Base-by-base conservation (phyloP, 2,329 filamentous ascomycete genomes). In the Fusarium secorum region DNA sequence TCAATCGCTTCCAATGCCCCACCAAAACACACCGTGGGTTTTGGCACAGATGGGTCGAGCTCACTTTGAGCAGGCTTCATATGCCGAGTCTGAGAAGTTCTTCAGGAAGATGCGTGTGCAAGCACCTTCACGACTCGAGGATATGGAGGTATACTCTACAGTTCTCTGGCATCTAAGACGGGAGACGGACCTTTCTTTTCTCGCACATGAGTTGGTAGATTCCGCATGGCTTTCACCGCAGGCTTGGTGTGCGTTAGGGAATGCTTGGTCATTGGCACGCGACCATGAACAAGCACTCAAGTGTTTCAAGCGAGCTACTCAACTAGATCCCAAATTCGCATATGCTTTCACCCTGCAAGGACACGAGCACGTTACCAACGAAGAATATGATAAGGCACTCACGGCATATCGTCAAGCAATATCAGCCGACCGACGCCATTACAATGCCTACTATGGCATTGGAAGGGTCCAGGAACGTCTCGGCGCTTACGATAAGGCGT, bases 71-170 rank as follows among this genome's bases (percentile, higher is more conserved):
- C 93, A 95, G 78, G 92, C 92, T 14, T 88, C 91, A 72, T 98
- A 98, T 78, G 84, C 85, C 4, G 93, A 97, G 70, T 94, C 96
- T 6, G 95, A 97, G 78, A 93, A 92, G 71, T 92, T 91, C 76
- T 99, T 97, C 79, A 87, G 90, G 63, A 90, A 90, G 60, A 88
- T 99, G 72, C 90, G 94, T 54, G 88, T 91, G 35, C 86, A 96
- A 73, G 91, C 93, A 17, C 95, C 95, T 2, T 93, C 93, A 2
- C 90, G 93, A 7, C 86, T 97, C 46, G 92, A 97, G 78, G 95
- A 98, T 77, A 98, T 98, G 95, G 96, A 99, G 78, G 91, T 98
- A 38, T 99, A 97, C 81, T 98, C 95, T 18, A 99, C 96, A 1
- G 91, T 97, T n/a, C 86, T 99, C n/a, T 99, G 97, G 96, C 95